These are phyloP conservation scores for Starmerella stellata DNA, from an alignment of 805 yeast genomes.

Conservation along the genomic window DNA sequence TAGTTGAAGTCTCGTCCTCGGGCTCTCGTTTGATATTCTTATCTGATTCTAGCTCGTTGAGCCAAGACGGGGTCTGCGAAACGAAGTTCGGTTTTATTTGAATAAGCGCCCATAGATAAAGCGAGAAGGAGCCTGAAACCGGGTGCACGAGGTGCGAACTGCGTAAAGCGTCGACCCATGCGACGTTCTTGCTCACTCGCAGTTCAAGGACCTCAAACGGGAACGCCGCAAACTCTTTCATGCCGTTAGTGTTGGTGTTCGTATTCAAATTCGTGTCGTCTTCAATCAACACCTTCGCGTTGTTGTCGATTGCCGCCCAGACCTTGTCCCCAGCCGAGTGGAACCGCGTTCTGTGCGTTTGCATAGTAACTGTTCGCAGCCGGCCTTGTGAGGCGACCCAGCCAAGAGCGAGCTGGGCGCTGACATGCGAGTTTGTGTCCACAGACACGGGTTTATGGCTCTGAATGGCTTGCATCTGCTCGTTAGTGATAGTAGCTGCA, in stretches of 20 bases:
- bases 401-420: slow-evolving; percentile 22
- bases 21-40: slow-evolving; percentile 35
- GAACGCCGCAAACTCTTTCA: slow-evolving; percentile 17
- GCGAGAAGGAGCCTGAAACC: slow-evolving; percentile 27
- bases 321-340: slow-evolving; percentile 6
- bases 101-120: slow-evolving; percentile 24
- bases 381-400: slow-evolving; percentile 19
- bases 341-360: slow-evolving; percentile 18
- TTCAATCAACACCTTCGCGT: slow-evolving; percentile 12
- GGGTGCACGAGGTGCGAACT: slow-evolving; percentile 33
- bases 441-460: not conserved
- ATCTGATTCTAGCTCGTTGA: slow-evolving; percentile 19
- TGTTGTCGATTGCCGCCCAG: slow-evolving; percentile 26
- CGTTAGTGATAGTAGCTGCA: not conserved
- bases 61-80: slow-evolving; percentile 27
- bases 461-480: slow-evolving; percentile 3
- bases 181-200: slow-evolving; percentile 27
- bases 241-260: not conserved
- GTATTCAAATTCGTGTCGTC: too few relatives aligned
- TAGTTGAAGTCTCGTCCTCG: slow-evolving; percentile 2
- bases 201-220: slow-evolving; percentile 36
- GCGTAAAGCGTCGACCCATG: slow-evolving; percentile 26
- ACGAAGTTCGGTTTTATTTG: slow-evolving; percentile 21
- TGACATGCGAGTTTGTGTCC: slow-evolving; percentile 5
- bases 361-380: not conserved